Percentiles rank a stretch among this genome's conserved stretches.
These are phyloP conservation scores for Primulina huaijiensis DNA, from an alignment of 257 asterid species.

Conservation along the genomic window DNA sequence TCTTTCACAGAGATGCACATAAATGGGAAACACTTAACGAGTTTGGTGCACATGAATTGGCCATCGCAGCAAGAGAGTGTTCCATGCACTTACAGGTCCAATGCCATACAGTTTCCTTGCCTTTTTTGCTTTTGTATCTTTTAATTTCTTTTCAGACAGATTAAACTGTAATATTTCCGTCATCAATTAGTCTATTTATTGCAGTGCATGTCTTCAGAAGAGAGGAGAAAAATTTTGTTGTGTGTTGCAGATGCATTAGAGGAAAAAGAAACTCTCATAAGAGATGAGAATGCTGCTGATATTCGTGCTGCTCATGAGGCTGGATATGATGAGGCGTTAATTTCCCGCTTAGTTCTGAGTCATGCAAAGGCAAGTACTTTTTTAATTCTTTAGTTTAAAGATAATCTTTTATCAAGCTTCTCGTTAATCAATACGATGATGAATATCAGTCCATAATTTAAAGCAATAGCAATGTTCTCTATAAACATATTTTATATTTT, in stretches of 20 bases:
- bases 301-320: conserved; percentile 56
- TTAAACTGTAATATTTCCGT: not conserved
- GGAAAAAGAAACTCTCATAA: conserved; percentile 41
- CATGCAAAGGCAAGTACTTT: conserved; percentile 50
- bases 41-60: conserved; percentile 57
- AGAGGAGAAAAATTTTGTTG: conserved; percentile 59
- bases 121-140: not conserved
- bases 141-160: not conserved
- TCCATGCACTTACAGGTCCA: conserved; percentile 65
- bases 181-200: conserved; percentile 13
- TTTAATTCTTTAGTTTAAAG: not conserved
- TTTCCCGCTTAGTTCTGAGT: conserved; percentile 63
- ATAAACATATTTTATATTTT: not conserved
- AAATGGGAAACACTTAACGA: conserved; percentile 52
- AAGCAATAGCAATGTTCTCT: not conserved
- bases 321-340: conserved; percentile 64
- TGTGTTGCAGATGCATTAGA: conserved; percentile 68
- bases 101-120: not conserved
- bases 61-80: conserved; percentile 74
- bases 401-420: not conserved
- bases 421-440: not conserved
- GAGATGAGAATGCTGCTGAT: conserved; percentile 64
- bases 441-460: not conserved
- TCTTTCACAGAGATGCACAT: conserved; percentile 70
- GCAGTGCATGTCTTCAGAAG: conserved; percentile 62